Evolutionary conservation across 176 grass and related monocot genomes (phyloP).

Genomic region (Ensete ventricosum): DNA sequence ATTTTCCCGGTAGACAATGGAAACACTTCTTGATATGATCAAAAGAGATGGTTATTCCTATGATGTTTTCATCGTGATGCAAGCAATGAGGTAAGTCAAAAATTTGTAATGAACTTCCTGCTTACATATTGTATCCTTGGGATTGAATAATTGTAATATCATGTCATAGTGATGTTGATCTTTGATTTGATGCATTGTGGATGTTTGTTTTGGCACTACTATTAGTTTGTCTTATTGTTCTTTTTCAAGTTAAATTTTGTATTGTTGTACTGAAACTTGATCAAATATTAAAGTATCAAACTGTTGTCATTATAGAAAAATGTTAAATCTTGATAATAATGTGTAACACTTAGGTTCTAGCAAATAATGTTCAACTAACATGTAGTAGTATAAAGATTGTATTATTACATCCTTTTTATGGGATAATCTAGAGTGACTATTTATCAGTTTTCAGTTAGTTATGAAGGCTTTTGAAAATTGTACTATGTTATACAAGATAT

Average conservation of each 20-base stretch:
- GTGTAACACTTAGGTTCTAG: not conserved
- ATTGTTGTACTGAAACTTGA: not conserved
- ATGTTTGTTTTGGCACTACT: not conserved
- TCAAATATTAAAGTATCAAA: not conserved
- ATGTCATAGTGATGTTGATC: not conserved
- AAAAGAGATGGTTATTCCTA: slow-evolving; percentile 51
- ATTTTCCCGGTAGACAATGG: slow-evolving; percentile 50
- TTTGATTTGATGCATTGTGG: not conserved
- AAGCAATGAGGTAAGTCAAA: slow-evolving; percentile 67
- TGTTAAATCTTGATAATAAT: not conserved
- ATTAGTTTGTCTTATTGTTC: not conserved
- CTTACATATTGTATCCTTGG: not conserved
- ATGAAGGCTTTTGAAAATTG: too few relatives aligned
- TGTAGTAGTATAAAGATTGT: too few relatives aligned
- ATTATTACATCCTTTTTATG: too few relatives aligned
- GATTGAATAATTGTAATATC: not conserved
- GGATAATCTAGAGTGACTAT: too few relatives aligned
- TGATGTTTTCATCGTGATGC: slow-evolving; percentile 75
- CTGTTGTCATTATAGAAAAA: not conserved
- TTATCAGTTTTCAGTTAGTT: too few relatives aligned
- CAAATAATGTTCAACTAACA: not conserved
- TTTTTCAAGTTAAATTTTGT: not conserved
- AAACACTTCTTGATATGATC: slow-evolving; percentile 85
- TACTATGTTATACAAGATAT: too few relatives aligned
- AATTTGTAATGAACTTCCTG: not conserved